phyloP scores from a whole-genome alignment of 345 rosid species.

The Syzygium grande region DNA sequence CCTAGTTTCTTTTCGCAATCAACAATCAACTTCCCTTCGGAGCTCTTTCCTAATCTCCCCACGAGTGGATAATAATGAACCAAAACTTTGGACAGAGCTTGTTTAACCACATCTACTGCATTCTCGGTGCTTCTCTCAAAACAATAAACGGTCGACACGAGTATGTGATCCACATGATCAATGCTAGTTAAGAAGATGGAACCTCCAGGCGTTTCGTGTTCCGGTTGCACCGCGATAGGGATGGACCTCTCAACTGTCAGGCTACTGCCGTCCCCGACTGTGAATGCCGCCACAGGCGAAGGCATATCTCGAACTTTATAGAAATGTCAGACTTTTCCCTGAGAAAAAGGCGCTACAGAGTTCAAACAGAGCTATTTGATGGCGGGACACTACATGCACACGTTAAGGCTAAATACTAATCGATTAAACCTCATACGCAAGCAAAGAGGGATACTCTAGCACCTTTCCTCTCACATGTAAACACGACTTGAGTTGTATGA shows the following conservation, averaged over 20 bases:
- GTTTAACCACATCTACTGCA: slow-evolving; percentile 24
- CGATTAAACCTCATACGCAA: neutral
- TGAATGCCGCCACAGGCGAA: neutral
- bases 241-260: neutral
- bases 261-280: neutral
- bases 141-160: neutral
- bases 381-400: neutral
- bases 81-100: slow-evolving; percentile 45
- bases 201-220: neutral
- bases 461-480: neutral
- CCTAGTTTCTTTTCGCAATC: slow-evolving; percentile 25
- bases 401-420: neutral
- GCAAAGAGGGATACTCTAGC: neutral
- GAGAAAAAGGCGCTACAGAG: neutral
- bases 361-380: neutral
- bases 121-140: neutral
- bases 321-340: neutral
- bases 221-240: neutral
- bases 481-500: neutral
- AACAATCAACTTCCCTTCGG: slow-evolving; percentile 21
- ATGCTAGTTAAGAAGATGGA: neutral
- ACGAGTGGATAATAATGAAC: slow-evolving; percentile 55
- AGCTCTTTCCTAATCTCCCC: slow-evolving; percentile 37
- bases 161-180: neutral
- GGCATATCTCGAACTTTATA: neutral